Percentiles rank a stretch among this genome's conserved stretches.
Evolutionary conservation across 768 basidiomycete genomes (phyloP).

Genomic region (Hypholoma fasciculare): DNA sequence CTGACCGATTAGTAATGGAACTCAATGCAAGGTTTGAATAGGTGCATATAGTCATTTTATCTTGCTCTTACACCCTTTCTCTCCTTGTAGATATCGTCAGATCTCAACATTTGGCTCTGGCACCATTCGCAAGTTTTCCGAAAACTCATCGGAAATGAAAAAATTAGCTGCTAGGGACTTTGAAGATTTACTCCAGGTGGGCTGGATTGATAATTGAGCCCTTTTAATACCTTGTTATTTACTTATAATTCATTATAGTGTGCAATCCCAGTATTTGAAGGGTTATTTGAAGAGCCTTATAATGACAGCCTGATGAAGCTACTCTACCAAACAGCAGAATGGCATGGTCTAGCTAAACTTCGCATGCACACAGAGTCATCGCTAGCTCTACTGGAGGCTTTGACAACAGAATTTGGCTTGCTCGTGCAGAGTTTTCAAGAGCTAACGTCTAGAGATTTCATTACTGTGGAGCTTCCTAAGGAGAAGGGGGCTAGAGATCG

Average conservation of each 20-base stretch:
- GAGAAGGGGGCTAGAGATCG: not conserved
- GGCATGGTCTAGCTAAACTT: conserved; percentile 42
- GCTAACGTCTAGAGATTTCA: not conserved
- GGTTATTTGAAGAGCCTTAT: conserved; percentile 27
- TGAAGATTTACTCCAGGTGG: conserved; percentile 37
- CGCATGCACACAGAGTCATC: conserved; percentile 36
- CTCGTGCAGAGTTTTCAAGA: not conserved
- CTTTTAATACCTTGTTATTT: conserved; percentile 4
- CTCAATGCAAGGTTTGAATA: not conserved
- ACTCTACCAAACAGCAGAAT: conserved; percentile 27
- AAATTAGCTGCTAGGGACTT: conserved; percentile 32
- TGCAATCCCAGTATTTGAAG: conserved; percentile 37
- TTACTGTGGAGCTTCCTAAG: not conserved
- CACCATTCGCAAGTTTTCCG: conserved; percentile 28
- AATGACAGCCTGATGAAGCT: conserved; percentile 29
- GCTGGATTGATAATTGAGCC: not conserved
- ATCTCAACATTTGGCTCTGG: conserved; percentile 22
- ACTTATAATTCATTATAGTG: conserved; percentile 22
- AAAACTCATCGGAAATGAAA: conserved; percentile 29
- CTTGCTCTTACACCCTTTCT: not conserved
- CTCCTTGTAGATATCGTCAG: conserved; percentile 15
- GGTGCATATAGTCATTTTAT: not conserved
- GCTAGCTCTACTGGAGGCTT: conserved; percentile 8
- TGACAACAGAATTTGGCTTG: not conserved
- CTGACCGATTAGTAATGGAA: not conserved